A percentile compares a stretch with the other conserved stretches of the same genome.
Conservation (phyloP, 1,284 basidiomycete species). For the Pholiota adiposa region DNA sequence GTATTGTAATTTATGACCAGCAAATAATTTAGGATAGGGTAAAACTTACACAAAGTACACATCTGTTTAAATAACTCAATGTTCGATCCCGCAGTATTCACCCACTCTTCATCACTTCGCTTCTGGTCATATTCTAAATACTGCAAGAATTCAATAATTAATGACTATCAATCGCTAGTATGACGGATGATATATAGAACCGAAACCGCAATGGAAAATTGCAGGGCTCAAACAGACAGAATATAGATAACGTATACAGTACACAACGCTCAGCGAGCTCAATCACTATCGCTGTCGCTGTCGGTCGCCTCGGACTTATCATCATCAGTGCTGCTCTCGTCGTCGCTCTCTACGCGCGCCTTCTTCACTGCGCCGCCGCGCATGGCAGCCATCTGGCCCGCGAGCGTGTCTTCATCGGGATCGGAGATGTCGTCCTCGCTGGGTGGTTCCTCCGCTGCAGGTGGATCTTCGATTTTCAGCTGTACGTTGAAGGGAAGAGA, state of each 20-base stretch:
- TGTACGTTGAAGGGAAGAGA: conserved; percentile 33
- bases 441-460: conserved; percentile 61
- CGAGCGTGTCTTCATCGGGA: conserved; percentile 93
- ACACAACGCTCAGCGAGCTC: not conserved
- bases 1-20: no score
- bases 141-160: not conserved
- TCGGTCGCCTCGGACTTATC: conserved; percentile 45
- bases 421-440: conserved; percentile 94
- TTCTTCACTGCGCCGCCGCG: conserved; percentile 89
- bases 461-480: conserved; percentile 83
- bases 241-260: conserved; percentile 1
- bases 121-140: no score
- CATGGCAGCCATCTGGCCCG: conserved; percentile 99
- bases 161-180: not conserved
- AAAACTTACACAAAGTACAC: no score
- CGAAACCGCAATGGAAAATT: not conserved
- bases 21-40: no score
- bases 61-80: no score
- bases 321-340: conserved; percentile 47
- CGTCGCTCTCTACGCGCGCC: conserved; percentile 46
- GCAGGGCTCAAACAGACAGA: not conserved
- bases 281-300: conserved; percentile 31
- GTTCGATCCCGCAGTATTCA: no score
- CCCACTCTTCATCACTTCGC: no score
- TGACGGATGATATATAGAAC: not conserved